Conservation (phyloP, 1,139 yeast genomes). For the Arxiozyma telluris region DNA sequence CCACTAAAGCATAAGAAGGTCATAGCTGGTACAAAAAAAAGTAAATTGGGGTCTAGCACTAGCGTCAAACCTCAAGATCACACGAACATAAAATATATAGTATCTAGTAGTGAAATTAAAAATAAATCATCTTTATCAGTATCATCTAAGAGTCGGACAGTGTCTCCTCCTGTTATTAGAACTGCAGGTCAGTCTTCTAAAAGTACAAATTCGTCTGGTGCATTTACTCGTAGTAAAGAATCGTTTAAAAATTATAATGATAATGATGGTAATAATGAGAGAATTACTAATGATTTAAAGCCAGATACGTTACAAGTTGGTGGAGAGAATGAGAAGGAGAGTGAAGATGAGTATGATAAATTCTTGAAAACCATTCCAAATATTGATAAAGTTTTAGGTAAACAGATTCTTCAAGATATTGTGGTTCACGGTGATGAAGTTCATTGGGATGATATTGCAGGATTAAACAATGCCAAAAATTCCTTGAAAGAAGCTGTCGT, state of each 20-base stretch:
- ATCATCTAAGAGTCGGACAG: neutral
- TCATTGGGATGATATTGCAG: conserved; percentile 95
- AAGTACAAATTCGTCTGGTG: neutral
- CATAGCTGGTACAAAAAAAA: neutral
- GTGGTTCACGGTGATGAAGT: conserved; percentile 94
- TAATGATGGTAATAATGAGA: neutral
- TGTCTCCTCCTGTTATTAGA: neutral
- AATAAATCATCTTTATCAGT: neutral
- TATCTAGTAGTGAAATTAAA: neutral
- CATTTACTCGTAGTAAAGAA: neutral
- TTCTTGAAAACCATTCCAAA: conserved; percentile 34
- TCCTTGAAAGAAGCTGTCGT: conserved; percentile 94
- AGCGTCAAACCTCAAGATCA: neutral
- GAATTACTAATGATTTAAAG: neutral
- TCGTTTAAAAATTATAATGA: neutral
- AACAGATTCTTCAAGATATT: conserved; percentile 82
- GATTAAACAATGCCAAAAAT: conserved; percentile 79
- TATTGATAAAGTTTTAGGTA: conserved; percentile 61
- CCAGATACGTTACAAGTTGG: neutral
- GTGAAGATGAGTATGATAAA: conserved; percentile 25
- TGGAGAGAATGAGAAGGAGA: conserved; percentile 7
- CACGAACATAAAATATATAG: neutral
- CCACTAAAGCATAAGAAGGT: neutral
- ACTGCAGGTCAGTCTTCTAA: neutral
- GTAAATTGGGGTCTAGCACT: neutral